phyloP scores from a whole-genome alignment of 106 monocot genomes.

The Dactylorhiza incarnata region DNA sequence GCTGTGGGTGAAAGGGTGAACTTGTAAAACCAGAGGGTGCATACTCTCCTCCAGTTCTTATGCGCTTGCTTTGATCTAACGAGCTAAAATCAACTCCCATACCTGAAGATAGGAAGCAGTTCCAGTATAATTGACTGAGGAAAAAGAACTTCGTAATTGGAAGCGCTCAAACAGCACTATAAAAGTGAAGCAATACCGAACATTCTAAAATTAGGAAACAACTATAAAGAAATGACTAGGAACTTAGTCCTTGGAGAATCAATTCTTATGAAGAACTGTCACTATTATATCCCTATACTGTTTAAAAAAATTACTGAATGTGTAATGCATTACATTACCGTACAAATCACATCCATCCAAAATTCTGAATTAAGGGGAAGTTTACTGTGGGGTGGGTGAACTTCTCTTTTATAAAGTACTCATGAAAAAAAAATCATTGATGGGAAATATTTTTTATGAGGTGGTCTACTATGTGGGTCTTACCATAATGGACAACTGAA shows the following conservation, averaged over 20 bases:
- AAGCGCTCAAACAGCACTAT: background rate
- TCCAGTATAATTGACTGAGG: constrained; percentile 2
- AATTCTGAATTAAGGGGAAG: no score
- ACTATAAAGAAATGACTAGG: background rate
- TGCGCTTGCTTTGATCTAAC: constrained; percentile 83
- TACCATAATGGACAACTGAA: no score
- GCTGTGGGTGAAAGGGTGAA: constrained; percentile 59
- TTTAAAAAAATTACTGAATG: no score
- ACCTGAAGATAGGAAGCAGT: constrained; percentile 23
- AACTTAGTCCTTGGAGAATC: background rate
- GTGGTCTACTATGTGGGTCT: no score
- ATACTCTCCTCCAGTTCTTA: constrained; percentile 87
- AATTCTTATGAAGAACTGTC: background rate
- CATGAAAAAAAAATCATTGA: no score
- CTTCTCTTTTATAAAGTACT: no score
- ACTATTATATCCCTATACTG: background rate
- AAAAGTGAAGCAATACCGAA: background rate
- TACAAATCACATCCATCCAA: no score
- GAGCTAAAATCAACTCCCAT: constrained; percentile 61
- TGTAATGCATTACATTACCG: no score
- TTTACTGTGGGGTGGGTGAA: no score
- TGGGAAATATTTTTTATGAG: no score
- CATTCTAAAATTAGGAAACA: background rate
- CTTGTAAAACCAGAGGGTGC: constrained; percentile 52
- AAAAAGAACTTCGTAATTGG: background rate